Evolutionary conservation across 2,329 filamentous ascomycete genomes (phyloP), one percentile per base, ranked within the genome.

Genomic region (Botrytis galanthina): DNA sequence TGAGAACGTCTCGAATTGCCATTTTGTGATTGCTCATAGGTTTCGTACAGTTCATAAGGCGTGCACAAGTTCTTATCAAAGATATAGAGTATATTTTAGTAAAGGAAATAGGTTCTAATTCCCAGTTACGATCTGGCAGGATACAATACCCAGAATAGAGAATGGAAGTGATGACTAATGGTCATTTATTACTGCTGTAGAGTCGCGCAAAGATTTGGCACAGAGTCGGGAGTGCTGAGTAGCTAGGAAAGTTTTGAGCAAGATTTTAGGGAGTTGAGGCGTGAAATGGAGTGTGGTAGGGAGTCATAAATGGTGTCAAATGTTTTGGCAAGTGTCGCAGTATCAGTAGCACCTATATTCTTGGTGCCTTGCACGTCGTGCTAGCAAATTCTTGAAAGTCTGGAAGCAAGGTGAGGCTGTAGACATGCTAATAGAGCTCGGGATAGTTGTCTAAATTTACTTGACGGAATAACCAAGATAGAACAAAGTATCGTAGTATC

Each of bases 261-360:
- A 39, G 12, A 61, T 16, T 3, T 16, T 39, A 37, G 6, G 12
- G 32, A 39, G 4, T 37, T 1, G 14, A n/a, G 0, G 32, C 1
- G 12, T 9, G 37, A n/a, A 4, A n/a, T 37, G 3, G 6, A 9
- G 1, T n/a, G 59, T n/a, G 1, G 1, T n/a, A n/a, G 14, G 2
- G 7, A 8, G 59, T 39, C 14, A 0, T 10, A n/a, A 14, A 29
- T 9, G n/a, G 22, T n/a, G 59, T 1, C 26, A 18, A 5, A 12
- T 1, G 14, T 61, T 61, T n/a, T 1, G 26, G 3, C 14, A 18
- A 61, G 22, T 39, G 3, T 61, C 4, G 10, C 16, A 9, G 35
- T n/a, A n/a, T n/a, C n/a, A n/a, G n/a, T n/a, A n/a, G n/a, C n/a
- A n/a, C n/a, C n/a, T n/a, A n/a, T n/a, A n/a, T n/a, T n/a, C n/a